These are phyloP conservation scores for Torulaspora globosa DNA, from an alignment of 1,139 yeast species.

Conservation along the genomic window DNA sequence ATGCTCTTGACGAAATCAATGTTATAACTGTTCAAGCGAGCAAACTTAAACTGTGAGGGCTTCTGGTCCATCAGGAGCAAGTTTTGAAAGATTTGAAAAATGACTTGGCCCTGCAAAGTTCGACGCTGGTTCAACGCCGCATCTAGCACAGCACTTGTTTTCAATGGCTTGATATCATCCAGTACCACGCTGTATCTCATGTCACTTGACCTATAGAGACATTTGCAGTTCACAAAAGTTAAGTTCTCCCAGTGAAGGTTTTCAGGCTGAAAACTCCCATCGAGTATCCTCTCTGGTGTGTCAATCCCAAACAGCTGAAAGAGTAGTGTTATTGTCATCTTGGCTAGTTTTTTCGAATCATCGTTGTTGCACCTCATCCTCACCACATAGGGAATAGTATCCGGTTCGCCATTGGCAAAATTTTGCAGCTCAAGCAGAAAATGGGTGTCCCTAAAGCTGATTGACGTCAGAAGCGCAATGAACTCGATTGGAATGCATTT, in stretches of 20 bases:
- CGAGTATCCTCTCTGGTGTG: conserved; percentile 12
- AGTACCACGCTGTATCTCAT: conserved; percentile 15
- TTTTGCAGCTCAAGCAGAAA: conserved; percentile 21
- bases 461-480: conserved; percentile 22
- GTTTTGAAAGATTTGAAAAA: conserved; percentile 20
- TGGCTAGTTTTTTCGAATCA: conserved; percentile 17
- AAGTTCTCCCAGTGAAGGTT: conserved; percentile 19
- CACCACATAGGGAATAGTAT: conserved; percentile 15
- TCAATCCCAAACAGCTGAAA: conserved; percentile 22
- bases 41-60: conserved; percentile 19
- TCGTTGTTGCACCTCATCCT: conserved; percentile 15
- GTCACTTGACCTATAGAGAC: conserved; percentile 15
- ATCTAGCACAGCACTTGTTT: conserved; percentile 8
- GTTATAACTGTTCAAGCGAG: conserved; percentile 15
- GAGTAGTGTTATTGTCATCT: conserved; percentile 22
- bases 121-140: conserved; percentile 1
- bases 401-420: conserved; percentile 16
- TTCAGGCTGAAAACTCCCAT: conserved; percentile 11
- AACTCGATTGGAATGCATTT: conserved; percentile 18
- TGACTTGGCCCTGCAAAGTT: conserved; percentile 2
- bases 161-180: conserved; percentile 15
- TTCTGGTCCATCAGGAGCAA: conserved; percentile 19
- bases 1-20: conserved; percentile 13
- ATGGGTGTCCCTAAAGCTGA: conserved; percentile 14
- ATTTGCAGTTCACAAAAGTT: conserved; percentile 22